Evolutionary conservation across 208 protist species (phyloP).

Genomic region (Strigomonas culicis): DNA sequence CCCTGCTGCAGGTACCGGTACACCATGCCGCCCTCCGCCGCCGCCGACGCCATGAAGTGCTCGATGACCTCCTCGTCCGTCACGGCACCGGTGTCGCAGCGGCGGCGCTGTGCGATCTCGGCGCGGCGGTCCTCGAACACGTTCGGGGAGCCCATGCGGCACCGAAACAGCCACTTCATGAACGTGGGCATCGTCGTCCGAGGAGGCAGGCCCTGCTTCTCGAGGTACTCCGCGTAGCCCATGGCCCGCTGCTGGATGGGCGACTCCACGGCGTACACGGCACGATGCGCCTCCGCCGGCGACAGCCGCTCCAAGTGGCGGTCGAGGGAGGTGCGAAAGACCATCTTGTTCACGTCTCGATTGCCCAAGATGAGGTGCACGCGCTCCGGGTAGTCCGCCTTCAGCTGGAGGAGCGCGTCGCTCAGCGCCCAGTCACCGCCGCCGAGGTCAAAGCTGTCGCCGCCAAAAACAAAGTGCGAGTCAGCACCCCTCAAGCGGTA

Average conservation of each 20-base stretch:
- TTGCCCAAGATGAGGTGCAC: constrained; percentile 72
- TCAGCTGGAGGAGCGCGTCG: constrained; percentile 36
- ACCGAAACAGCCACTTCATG: constrained; percentile 35
- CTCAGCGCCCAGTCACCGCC: constrained; percentile 35
- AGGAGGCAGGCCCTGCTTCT: neutral
- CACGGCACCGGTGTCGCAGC: neutral
- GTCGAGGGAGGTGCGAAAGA: constrained; percentile 12
- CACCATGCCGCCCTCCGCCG: constrained; percentile 29
- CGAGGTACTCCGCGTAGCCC: constrained; percentile 10
- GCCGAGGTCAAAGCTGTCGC: constrained; percentile 67
- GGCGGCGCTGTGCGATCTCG: constrained; percentile 22
- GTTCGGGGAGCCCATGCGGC: constrained; percentile 33
- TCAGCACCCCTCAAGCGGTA: neutral
- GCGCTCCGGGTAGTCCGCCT: constrained; percentile 41
- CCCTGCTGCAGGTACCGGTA: constrained; percentile 42
- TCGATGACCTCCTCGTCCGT: constrained; percentile 34
- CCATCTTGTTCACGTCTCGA: constrained; percentile 78
- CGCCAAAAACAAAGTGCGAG: constrained; percentile 70
- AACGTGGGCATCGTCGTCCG: constrained; percentile 12
- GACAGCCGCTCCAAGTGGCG: neutral
- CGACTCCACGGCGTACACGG: constrained; percentile 14
- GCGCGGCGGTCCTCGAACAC: constrained; percentile 39
- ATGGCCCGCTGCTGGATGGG: constrained; percentile 6
- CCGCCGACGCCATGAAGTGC: constrained; percentile 28
- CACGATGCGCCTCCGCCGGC: constrained; percentile 4